Base-by-base conservation (phyloP, 371 early-diverging fungal species). In the Lichtheimia hyalospora region DNA sequence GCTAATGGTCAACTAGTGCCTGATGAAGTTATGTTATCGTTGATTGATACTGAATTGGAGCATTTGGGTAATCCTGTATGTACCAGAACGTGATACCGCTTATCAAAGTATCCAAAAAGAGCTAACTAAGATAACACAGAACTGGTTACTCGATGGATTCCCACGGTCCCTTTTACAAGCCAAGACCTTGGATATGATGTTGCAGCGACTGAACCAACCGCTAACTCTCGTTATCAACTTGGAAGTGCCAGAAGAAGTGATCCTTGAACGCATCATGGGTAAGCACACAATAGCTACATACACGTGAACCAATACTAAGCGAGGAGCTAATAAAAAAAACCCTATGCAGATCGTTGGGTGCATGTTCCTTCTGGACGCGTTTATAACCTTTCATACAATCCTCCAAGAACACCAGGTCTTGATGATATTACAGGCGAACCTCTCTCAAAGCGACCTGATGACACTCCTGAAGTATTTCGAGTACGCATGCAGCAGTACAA, bases 131-230 rank as follows among this genome's bases (percentile, higher is more conserved):
- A 34, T 34, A 34, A 34, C 0, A 40, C 53, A 87, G 74, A 85
- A 84, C 60, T 94, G 95, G 90, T 74, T 98, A 12, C 84, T 98
- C 18, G 99, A 98, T 80, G 99, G 99, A 14, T 99, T 95, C 70
- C 99, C 99, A 42, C 84, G 99, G 46, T 96, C 91, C 3, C 65
- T 92, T 23, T 64, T 66, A 4, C 99, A 99, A 79, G 97, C 99
- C 1, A 63, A 85, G 54, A 81, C 84, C 7, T 74, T 97, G 57
- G 95, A 94, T 69, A 60, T 67, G 10, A 81, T 81, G 61, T 75
- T 96, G 3, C 61, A 73, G 16, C 63, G 67, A 34, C 64, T 69
- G 24, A 63, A 62, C 60, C 88, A 89, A 60, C 84, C 88, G 12
- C 73, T 96, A 43, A 93, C 92, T 67, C 71, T 93, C 6, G 97